Base-by-base conservation (phyloP, 805 yeast genomes). In the Nakazawaea wickerhamii region DNA sequence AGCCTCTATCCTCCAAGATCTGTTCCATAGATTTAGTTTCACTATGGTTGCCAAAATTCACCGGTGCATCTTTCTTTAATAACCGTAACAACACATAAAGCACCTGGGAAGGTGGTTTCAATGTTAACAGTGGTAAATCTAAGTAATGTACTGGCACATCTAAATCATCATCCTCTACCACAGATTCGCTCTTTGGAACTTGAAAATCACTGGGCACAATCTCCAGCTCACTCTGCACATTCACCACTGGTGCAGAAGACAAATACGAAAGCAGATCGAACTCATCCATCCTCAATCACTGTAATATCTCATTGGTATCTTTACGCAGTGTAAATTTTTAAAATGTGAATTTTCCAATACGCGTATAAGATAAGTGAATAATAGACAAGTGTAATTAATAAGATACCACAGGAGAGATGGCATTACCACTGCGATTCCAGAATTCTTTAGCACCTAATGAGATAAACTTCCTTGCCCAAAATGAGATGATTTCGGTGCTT, bases 391-490 rank as follows among this genome's bases (percentile, higher is more conserved):
- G n/a, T n/a, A n/a, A n/a, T n/a, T n/a, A 10, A 3, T 17, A 17
- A 13, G n/a, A 13, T 22, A 26, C 13, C 11, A 38, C 23, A 17
- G 5, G 3, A 26, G 14, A 39, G 10, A 84, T 84, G 95, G 73
- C 88, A 4, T 65, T 84, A 22, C 89, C 91, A 3, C 55, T 59
- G 4, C 61, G 68, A 27, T 64, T 75, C 21, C 75, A 71, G 46
- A 64, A 67, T 45, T 76, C 80, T 13, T 75, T 89, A 40, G 65
- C 81, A 28, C 89, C 95, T 0, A 69, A 80, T 14, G 98, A 91
- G 58, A 68, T 90, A 33, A 84, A 79, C 50, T 93, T 86, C 53
- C 65, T 88, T 21, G 93, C 95, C 2, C 97, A 93, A 55, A 87
- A 84, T 58, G 88, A 83, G 45, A 61, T 59, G 3, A 71, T 89